Conservation (phyloP, 176 grass and related monocot genomes). For the Musa beccarii region DNA sequence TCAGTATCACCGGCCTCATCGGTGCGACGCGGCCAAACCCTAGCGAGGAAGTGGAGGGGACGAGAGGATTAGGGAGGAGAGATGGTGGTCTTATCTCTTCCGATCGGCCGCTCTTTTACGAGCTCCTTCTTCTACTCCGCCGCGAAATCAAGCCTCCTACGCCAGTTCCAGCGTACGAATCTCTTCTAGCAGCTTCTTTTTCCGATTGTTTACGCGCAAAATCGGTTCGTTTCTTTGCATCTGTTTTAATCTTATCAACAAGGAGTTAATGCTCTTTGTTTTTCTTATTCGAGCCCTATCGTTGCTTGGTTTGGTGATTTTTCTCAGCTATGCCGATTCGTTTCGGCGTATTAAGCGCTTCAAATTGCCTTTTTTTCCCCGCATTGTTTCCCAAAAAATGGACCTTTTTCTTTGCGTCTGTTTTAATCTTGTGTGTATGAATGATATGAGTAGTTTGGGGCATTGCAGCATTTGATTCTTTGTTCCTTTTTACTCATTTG, state of each 20-base stretch:
- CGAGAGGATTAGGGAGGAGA: too few relatives aligned
- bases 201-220: neutral
- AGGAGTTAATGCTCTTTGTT: neutral
- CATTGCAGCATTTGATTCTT: neutral
- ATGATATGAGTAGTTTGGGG: too few relatives aligned
- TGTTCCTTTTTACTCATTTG: neutral
- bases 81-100: neutral
- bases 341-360: too few relatives aligned
- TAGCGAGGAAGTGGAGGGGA: too few relatives aligned
- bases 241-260: neutral
- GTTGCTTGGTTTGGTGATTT: neutral
- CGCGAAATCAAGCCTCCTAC: neutral
- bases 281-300: neutral
- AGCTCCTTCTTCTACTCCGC: neutral
- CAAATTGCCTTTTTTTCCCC: too few relatives aligned
- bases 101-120: neutral
- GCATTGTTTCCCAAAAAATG: too few relatives aligned
- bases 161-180: neutral
- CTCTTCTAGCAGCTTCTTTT: neutral
- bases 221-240: neutral
- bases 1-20: too few relatives aligned
- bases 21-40: too few relatives aligned
- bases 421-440: too few relatives aligned
- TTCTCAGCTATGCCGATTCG: too few relatives aligned
- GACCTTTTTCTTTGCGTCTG: too few relatives aligned